Conservation (phyloP, 805 yeast genomes). For the Candida pseudofarinosa region DNA sequence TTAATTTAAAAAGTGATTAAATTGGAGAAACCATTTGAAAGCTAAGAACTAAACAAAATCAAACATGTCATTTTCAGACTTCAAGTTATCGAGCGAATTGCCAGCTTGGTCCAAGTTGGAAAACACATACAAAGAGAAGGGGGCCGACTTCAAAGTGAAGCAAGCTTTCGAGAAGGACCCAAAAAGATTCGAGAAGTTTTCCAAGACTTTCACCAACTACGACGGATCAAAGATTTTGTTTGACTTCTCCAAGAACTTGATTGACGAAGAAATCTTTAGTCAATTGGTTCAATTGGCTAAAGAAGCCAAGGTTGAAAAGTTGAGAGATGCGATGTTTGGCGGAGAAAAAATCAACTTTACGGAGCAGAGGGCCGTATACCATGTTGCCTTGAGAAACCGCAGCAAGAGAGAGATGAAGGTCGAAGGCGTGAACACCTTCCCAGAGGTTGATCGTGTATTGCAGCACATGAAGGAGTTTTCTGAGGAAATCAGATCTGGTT, state of each 20-base stretch:
- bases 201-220: slow-evolving; percentile 74
- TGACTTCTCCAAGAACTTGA: slow-evolving; percentile 92
- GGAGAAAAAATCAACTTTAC: slow-evolving; percentile 95
- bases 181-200: slow-evolving; percentile 68
- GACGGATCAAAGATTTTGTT: slow-evolving; percentile 88
- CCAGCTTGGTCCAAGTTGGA: slow-evolving; percentile 84
- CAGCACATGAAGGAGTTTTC: slow-evolving; percentile 97
- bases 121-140: slow-evolving; percentile 62
- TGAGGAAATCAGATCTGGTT: slow-evolving; percentile 83
- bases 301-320: slow-evolving; percentile 81
- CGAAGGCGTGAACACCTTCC: slow-evolving; percentile 85
- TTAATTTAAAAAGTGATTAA: background rate
- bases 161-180: slow-evolving; percentile 76
- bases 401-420: slow-evolving; percentile 78
- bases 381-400: slow-evolving; percentile 94
- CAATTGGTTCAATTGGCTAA: slow-evolving; percentile 75
- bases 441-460: slow-evolving; percentile 87
- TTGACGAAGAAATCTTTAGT: slow-evolving; percentile 75
- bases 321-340: slow-evolving; percentile 86
- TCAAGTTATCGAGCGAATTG: slow-evolving; percentile 64
- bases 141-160: slow-evolving; percentile 67
- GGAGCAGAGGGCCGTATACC: slow-evolving; percentile 96
- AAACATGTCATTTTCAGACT: slow-evolving; percentile 16
- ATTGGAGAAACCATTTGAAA: background rate
- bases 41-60: background rate